These are phyloP conservation scores for Chloromonas sp. DNA, from an alignment of 163 green algal species.

Conservation along the genomic window DNA sequence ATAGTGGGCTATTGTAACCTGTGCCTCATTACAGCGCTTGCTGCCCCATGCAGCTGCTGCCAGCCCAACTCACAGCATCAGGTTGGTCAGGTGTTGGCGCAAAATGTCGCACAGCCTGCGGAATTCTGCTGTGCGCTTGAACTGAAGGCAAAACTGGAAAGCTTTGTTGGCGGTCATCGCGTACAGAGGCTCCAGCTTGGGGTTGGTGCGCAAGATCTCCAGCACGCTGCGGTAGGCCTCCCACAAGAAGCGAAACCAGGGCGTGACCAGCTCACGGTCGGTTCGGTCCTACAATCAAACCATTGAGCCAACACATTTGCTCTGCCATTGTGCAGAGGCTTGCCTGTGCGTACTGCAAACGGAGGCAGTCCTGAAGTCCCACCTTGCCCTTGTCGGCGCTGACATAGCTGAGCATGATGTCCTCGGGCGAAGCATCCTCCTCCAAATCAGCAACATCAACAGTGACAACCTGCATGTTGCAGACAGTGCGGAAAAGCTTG, in stretches of 20 bases:
- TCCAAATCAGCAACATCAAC: conserved; percentile 92
- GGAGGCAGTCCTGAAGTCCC: background rate
- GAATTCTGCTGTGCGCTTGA: conserved; percentile 97
- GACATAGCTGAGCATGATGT: conserved; percentile 96
- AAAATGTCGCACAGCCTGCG: conserved; percentile 96
- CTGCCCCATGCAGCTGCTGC: background rate
- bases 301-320: background rate
- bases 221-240: conserved; percentile 93
- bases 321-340: background rate
- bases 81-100: conserved; percentile 90
- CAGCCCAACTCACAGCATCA: conserved; percentile 45
- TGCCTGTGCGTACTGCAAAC: background rate
- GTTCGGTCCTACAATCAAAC: conserved; percentile 73
- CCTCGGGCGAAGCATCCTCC: conserved; percentile 87
- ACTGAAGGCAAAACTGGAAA: conserved; percentile 94
- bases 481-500: background rate
- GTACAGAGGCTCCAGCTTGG: conserved; percentile 62
- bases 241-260: conserved; percentile 99
- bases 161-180: conserved; percentile 66
- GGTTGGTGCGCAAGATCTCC: conserved; percentile 96
- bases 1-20: too few relatives aligned
- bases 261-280: conserved; percentile 93
- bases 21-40: background rate
- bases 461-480: conserved; percentile 31
- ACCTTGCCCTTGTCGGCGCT: conserved; percentile 87